Conservation (phyloP, 331 rosid species). For the Erythrophleum ivorense region DNA sequence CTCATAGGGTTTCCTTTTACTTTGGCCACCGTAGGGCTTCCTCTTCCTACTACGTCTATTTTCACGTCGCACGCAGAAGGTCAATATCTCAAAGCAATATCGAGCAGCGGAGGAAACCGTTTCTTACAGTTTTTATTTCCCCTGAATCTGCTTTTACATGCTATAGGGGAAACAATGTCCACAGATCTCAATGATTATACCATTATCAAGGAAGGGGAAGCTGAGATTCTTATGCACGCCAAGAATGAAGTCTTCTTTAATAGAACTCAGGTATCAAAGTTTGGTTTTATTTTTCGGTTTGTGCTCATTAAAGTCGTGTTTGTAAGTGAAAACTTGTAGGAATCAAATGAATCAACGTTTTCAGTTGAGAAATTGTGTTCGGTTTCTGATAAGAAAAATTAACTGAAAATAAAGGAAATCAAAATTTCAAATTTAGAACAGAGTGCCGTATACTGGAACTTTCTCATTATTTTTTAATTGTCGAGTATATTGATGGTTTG, state of each 20-base stretch:
- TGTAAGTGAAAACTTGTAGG: slow-evolving; percentile 27
- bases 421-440: not conserved
- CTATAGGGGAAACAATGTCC: slow-evolving; percentile 57
- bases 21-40: slow-evolving; percentile 31
- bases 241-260: slow-evolving; percentile 92
- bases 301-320: not conserved
- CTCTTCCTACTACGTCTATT: slow-evolving; percentile 32
- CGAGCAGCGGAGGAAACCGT: slow-evolving; percentile 17
- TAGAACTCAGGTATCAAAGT: slow-evolving; percentile 77
- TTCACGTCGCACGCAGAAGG: not conserved
- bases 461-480: not conserved
- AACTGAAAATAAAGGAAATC: not conserved
- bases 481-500: slow-evolving; percentile 15
- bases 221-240: slow-evolving; percentile 96
- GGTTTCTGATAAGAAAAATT: slow-evolving; percentile 15
- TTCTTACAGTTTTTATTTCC: slow-evolving; percentile 3
- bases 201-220: slow-evolving; percentile 98
- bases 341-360: not conserved
- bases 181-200: slow-evolving; percentile 69
- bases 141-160: slow-evolving; percentile 43
- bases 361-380: not conserved
- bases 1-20: too few relatives aligned
- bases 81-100: slow-evolving; percentile 20
- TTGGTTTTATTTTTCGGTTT: slow-evolving; percentile 23
- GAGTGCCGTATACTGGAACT: slow-evolving; percentile 10